Percentiles rank a stretch among this genome's conserved stretches.
Evolutionary conservation across 345 rosid genomes (phyloP).

Genomic region (Ricinus communis): DNA sequence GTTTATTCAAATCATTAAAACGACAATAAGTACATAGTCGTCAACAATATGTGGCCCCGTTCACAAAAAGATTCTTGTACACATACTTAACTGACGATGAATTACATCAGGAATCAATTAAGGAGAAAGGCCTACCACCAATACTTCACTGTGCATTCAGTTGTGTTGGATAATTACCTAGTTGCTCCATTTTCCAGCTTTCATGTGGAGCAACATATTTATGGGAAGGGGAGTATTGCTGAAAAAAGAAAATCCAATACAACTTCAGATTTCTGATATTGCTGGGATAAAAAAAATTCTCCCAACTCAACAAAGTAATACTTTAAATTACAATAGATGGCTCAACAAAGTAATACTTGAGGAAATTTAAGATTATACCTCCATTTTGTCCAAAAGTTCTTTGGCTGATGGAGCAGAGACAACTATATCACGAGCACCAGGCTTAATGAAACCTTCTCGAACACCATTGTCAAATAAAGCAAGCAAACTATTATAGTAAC

Average conservation of each 20-base stretch:
- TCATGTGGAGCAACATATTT: constrained; percentile 78
- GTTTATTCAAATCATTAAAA: constrained; percentile 14
- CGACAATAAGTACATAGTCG: constrained; percentile 24
- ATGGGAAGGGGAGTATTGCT: constrained; percentile 73
- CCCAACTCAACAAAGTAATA: background rate
- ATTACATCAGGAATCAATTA: constrained; percentile 32
- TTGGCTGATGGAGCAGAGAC: constrained; percentile 85
- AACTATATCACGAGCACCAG: constrained; percentile 72
- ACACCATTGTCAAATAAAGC: constrained; percentile 86
- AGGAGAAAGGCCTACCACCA: constrained; percentile 29
- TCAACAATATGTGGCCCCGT: constrained; percentile 33
- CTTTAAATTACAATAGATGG: background rate
- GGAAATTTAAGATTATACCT: constrained; percentile 48
- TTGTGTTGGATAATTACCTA: constrained; percentile 54
- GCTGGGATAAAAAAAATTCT: background rate
- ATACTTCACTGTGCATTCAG: constrained; percentile 32
- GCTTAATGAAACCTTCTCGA: constrained; percentile 90
- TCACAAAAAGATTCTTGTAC: constrained; percentile 24
- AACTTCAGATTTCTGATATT: background rate
- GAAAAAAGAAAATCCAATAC: constrained; percentile 23
- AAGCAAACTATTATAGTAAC: constrained; percentile 79
- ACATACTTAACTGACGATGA: constrained; percentile 27
- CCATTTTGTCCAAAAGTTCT: constrained; percentile 86
- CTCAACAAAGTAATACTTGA: background rate
- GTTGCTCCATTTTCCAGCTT: constrained; percentile 84